Evolutionary conservation across 495 filamentous ascomycete genomes (phyloP), one percentile per base, ranked within the genome.

Genomic region (Pseudoneurospora amorphoporcata): DNA sequence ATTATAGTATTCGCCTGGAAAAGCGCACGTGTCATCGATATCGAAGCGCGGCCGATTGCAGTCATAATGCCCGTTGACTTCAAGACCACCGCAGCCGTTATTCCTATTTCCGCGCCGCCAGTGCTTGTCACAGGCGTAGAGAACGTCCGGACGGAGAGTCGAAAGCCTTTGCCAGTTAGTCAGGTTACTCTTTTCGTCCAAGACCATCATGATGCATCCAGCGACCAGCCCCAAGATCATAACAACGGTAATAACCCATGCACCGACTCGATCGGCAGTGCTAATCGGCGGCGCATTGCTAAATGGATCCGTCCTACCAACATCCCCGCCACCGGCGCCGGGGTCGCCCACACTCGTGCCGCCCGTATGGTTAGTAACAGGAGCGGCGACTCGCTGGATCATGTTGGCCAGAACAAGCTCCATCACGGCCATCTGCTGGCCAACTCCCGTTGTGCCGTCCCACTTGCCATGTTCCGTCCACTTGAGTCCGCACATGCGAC

Each of bases 261-360:
- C 91, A 8, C 88, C 91, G 14, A 86, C 87, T 72, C 82, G 85
- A 76, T 91, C 90, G 5, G 79, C 85, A 14, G 79, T 79, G 1
- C 83, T 86, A 40, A 90, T 83, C 35, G 80, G 73, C 2, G 69
- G 61, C 70, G 71, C 32, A 9, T 69, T 65, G 68, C 35, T 70
- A 69, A 71, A 69, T n/a, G 73, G 77, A 38, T 81, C 73, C 4
- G 72, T 73, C 39, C 79, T 74, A 14, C 81, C 82, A 1, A 80
- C 72, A 71, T 85, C 81, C 1, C 65, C 73, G 41, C 81, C 86
- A 17, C 92, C 92, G n/a, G 90, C 92, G 6, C 81, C 83, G 0
- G 91, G 88, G 76, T 95, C 81, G 1, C 93, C 93, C 68, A 84
- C 82, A 76, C 93, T 95, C 6, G 90, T 93, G 3, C 94, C 93